Base-by-base conservation (phyloP, 176 grass and related monocot species). In the Guadua angustifolia region DNA sequence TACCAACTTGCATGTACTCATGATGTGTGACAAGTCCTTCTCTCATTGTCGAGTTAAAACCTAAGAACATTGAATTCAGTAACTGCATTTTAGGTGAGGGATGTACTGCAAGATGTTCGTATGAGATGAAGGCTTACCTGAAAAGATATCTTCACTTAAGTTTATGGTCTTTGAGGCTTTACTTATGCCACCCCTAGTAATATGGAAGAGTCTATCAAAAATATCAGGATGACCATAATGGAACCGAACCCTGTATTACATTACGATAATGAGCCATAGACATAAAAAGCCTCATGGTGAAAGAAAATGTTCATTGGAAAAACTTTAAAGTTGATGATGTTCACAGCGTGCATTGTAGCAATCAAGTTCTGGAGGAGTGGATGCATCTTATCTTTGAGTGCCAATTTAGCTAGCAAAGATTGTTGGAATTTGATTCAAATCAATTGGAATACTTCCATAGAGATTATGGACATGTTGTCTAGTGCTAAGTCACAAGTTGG, bases 221-320 rank as follows among this genome's bases (percentile, higher is more conserved):
- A 99, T 84, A 89, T 99, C 96, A 35, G 96, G 96, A 88, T 99
- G 96, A 14, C 96, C 96, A 82, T 99, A 99, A 84, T 99, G 96
- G 75, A 99, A 99, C 36, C 96, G 89, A 84, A 95, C 96, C 86
- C 96, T 99, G 78, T 68, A 66, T 46, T 71, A 82, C 70, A 73
- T 82, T n/a, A 57, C 40, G 62, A 51, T 5, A 60, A 66, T 66
- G 39, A 79, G 75, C 29, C 35, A 66, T 45, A 79, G 9, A 42
- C 33, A 82, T n/a, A 60, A 33, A 83, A 60, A 29, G 5, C 40
- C 39, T 38, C 65, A 72, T 66, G 21, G 40, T 65, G 38, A 24
- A 53, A 82, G 35, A 36, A 36, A 36, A 36, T 36, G 35, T 36
- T 36, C 35, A 36, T 36, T 2, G 2, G 35, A 36, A 36, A 36